Evolutionary conservation across 306 rosid species (phyloP), one percentile per base, ranked within the genome.

Genomic region (Hippophae gyantsensis): DNA sequence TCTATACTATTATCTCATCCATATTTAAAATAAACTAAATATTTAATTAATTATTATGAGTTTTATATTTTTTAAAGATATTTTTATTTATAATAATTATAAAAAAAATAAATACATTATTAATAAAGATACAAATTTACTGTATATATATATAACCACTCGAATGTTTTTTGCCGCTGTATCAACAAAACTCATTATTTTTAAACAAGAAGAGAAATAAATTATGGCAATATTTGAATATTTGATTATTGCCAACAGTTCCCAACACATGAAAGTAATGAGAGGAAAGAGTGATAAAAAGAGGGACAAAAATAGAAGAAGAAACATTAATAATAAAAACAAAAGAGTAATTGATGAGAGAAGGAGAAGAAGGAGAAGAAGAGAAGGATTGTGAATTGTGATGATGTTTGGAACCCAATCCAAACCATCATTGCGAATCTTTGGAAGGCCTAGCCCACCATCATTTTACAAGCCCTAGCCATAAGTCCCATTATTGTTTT

Each of bases 401-500:
- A 78, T 75, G 79, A 72, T 77, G 74, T 87, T 82, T 85, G 61
- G 83, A 79, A 89, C 81, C 97, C 97, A 88, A 93, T 86, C 99
- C 95, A 75, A 73, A 80, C 82, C 95, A 93, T 93, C 85, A 93
- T 93, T 93, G 97, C 97, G 93, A 77, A 93, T 88, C 96, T 88
- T 87, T 86, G 89, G 86, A 84, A 79, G 96, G 81, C 88, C 87
- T 85, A 88, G 96, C 90, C 86, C 93, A 77, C 89, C 95, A 88
- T 92, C 99, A 93, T 92, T 88, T 87, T 83, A 46, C 72, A 84
- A 69, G 69, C 81, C 79, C 88, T 92, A 78, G 80, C 84, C 76
- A 12, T 75, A 72, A 80, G 60, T 75, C 79, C 82, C 97, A 87
- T 87, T 70, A 84, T 83, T 83, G 78, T 77, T 78, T 52, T 23